Percentiles rank a stretch among this genome's conserved stretches.
Evolutionary conservation across 257 asterid species (phyloP).

Genomic region (Lycium ferocissimum): DNA sequence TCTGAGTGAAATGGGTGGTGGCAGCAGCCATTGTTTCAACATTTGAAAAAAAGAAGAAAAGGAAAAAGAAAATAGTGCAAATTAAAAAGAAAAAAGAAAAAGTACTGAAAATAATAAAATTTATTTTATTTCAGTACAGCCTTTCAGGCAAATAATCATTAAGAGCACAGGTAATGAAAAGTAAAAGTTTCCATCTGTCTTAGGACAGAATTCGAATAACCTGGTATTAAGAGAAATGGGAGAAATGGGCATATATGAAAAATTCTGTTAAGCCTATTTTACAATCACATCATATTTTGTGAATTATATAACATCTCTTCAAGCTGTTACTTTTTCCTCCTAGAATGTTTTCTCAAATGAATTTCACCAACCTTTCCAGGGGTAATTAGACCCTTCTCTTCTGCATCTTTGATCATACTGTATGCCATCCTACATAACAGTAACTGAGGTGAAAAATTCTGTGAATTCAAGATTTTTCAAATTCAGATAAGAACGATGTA

Average conservation of each 20-base stretch:
- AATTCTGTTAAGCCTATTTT: background rate
- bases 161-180: background rate
- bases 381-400: constrained; percentile 54
- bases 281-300: background rate
- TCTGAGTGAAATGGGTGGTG: no score
- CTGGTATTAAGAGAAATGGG: background rate
- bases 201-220: background rate
- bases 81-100: no score
- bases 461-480: background rate
- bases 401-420: constrained; percentile 62
- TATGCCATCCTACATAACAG: constrained; percentile 47
- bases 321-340: background rate
- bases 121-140: constrained; percentile 15
- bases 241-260: constrained; percentile 10
- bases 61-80: no score
- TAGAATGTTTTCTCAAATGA: background rate
- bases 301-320: background rate
- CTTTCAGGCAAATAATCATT: background rate
- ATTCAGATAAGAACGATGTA: background rate
- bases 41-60: constrained; percentile 13
- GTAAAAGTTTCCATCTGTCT: background rate
- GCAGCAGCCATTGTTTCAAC: constrained; percentile 31
- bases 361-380: constrained; percentile 53
- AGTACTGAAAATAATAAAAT: no score
- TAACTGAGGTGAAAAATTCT: background rate